Conservation (phyloP, 2,329 filamentous ascomycete species). For the Fusarium haematococcum region DNA sequence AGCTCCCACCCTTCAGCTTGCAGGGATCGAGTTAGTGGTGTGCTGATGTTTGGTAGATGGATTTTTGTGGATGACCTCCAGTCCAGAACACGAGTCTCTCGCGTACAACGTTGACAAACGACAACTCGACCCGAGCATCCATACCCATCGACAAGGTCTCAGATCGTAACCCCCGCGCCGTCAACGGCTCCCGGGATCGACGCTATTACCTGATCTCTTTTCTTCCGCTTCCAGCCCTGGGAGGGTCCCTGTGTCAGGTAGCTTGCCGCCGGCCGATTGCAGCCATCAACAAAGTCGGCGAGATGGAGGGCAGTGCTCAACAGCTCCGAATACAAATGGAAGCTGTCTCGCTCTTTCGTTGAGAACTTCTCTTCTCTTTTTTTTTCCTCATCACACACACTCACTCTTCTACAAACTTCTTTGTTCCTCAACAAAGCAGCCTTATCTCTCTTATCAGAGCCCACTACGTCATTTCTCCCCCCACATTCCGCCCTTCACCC, state of each 20-base stretch:
- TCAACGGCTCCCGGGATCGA: conserved; percentile 19
- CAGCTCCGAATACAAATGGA: conserved; percentile 39
- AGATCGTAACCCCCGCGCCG: conserved; percentile 31
- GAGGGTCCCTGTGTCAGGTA: conserved; percentile 1
- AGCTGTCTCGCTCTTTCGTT: conserved; percentile 11
- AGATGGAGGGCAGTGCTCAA: conserved; percentile 27
- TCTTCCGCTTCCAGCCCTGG: conserved; percentile 27
- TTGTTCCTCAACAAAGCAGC: conserved; percentile 1
- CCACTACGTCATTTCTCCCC: conserved; percentile 41
- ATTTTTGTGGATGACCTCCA: conserved; percentile 1
- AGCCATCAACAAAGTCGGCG: conserved; percentile 21
- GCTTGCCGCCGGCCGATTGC: conserved; percentile 43
- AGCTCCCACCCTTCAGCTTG: conserved; percentile 4
- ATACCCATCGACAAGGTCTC: conserved; percentile 9
- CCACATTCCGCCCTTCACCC: conserved; percentile 35
- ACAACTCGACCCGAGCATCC: conserved; percentile 7
- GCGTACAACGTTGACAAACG: conserved; percentile 24
- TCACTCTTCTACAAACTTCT: background rate
- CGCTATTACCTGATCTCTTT: conserved; percentile 41
- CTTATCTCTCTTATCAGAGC: conserved; percentile 27
- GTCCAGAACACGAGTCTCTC: background rate
- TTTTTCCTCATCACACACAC: background rate
- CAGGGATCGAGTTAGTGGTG: background rate
- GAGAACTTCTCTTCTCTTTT: background rate
- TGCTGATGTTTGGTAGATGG: background rate